These are phyloP conservation scores for Paramecium caudatum DNA, from an alignment of 73 alveolate species.

Conservation along the genomic window DNA sequence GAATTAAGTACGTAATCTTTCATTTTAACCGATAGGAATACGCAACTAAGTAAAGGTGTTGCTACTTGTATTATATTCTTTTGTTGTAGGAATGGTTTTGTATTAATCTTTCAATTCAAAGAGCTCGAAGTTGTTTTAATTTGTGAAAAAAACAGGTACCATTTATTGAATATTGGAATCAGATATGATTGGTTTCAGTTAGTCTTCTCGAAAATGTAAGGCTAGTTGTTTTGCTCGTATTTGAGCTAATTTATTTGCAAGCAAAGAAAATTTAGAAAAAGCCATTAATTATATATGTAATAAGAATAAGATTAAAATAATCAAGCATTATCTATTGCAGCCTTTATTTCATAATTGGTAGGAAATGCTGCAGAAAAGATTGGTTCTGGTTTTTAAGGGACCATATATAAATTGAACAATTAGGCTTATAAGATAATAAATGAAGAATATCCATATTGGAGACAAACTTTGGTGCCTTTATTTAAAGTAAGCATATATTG, in stretches of 20 bases:
- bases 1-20: conserved; percentile 29
- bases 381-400: no score
- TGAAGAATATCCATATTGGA: no score
- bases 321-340: no score
- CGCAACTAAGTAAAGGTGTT: conserved; percentile 26
- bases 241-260: conserved; percentile 14
- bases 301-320: no score
- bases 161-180: background rate
- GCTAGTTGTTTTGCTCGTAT: conserved; percentile 30
- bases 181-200: background rate
- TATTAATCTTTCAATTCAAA: conserved; percentile 47
- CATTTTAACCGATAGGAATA: conserved; percentile 15
- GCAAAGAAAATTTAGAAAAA: conserved; percentile 41
- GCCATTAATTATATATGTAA: no score
- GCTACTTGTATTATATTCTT: background rate
- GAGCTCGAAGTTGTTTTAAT: background rate
- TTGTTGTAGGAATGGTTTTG: background rate
- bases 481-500: no score
- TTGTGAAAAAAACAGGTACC: conserved; percentile 55
- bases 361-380: no score
- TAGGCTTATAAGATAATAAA: no score
- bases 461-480: no score
- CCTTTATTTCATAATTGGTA: no score
- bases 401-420: no score
- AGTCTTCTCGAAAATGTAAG: background rate